A percentile compares a stretch with the other conserved stretches of the same genome.
Conservation (phyloP, 2,329 filamentous ascomycete species). For the Madurella fahalii region DNA sequence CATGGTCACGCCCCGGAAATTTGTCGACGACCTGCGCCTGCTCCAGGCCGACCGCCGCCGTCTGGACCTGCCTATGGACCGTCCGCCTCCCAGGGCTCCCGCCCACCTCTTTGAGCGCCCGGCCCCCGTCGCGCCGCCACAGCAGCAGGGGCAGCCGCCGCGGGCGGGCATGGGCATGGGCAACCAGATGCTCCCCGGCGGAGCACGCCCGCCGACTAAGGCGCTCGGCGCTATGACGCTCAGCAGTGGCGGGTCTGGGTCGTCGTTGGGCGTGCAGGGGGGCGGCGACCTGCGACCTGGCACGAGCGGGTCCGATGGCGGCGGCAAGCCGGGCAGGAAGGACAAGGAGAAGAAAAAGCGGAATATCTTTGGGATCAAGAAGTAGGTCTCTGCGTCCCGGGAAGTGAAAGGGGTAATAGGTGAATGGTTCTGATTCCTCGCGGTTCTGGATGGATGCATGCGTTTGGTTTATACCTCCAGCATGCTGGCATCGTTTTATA, state of each 20-base stretch:
- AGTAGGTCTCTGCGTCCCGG: conserved; percentile 16
- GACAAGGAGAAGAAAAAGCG: conserved; percentile 39
- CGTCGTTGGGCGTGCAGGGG: conserved; percentile 16
- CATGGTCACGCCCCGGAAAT: conserved; percentile 83
- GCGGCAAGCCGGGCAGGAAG: conserved; percentile 40
- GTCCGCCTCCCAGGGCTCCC: conserved; percentile 75
- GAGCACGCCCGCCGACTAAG: conserved; percentile 46
- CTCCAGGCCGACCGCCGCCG: conserved; percentile 69
- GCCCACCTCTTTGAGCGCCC: conserved; percentile 78
- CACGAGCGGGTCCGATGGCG: conserved; percentile 28
- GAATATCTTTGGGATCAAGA: conserved; percentile 34
- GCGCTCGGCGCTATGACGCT: conserved; percentile 55
- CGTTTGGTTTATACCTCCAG: neutral
- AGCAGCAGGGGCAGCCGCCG: conserved; percentile 28
- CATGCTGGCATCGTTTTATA: too few species aligned
- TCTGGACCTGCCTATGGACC: conserved; percentile 76
- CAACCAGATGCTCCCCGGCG: conserved; percentile 27
- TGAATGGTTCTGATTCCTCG: neutral
- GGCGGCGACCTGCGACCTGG: conserved; percentile 19
- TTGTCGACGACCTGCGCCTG: conserved; percentile 60
- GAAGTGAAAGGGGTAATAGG: neutral
- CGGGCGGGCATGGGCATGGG: conserved; percentile 31
- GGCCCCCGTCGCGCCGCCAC: conserved; percentile 51
- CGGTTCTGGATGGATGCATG: neutral
- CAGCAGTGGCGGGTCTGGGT: conserved; percentile 25